These are phyloP conservation scores for Rhizopus stolonifer DNA, from an alignment of 371 early-diverging fungal genomes.

Conservation along the genomic window DNA sequence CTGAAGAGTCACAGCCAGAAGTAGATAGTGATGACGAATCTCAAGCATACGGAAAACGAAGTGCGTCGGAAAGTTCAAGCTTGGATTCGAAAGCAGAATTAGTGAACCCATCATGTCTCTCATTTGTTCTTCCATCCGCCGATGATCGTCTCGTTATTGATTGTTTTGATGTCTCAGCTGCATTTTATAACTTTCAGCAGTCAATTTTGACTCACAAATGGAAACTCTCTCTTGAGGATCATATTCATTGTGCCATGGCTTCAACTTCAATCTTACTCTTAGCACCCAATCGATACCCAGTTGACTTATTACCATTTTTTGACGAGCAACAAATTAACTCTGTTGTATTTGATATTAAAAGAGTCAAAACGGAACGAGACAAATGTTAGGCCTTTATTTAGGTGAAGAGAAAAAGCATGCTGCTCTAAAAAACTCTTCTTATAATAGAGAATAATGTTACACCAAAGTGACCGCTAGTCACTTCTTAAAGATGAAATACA, in stretches of 20 bases:
- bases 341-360: no score
- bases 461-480: no score
- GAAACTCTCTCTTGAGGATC: no score
- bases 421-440: no score
- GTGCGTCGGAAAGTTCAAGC: slow-evolving; percentile 8
- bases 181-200: slow-evolving; percentile 9
- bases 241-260: slow-evolving; percentile 11
- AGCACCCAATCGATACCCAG: slow-evolving; percentile 6
- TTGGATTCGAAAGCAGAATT: slow-evolving; percentile 4
- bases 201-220: slow-evolving; percentile 9
- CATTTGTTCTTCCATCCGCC: slow-evolving; percentile 5
- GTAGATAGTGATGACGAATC: slow-evolving; percentile 13
- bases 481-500: no score
- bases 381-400: no score
- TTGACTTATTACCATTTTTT: slow-evolving; percentile 11
- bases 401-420: no score
- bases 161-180: slow-evolving; percentile 4
- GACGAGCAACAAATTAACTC: slow-evolving; percentile 10
- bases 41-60: slow-evolving; percentile 14
- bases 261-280: slow-evolving; percentile 6
- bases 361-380: no score
- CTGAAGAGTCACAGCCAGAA: slow-evolving; percentile 10
- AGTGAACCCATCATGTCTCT: slow-evolving; percentile 10
- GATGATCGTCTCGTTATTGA: slow-evolving; percentile 10
- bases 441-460: no score